phyloP scores from a whole-genome alignment of 441 rosid genomes.

The Eutrema salsugineum region DNA sequence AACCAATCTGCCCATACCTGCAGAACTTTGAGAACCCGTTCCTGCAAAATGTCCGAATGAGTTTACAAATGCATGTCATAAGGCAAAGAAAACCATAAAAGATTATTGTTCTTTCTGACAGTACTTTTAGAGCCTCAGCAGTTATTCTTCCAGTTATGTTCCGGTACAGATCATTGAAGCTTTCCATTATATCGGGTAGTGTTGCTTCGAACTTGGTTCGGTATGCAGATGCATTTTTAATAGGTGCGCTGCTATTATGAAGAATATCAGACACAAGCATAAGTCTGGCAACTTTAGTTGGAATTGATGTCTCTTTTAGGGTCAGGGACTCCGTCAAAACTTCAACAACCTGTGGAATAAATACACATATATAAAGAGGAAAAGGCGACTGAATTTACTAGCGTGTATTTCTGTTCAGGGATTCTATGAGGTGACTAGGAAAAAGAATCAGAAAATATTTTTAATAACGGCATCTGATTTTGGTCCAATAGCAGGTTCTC shows the following conservation, averaged over 20 bases:
- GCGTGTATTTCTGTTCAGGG: neutral
- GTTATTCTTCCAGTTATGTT: slow-evolving; percentile 98
- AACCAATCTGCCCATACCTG: slow-evolving; percentile 99
- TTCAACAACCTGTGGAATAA: slow-evolving; percentile 77
- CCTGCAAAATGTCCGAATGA: slow-evolving; percentile 46
- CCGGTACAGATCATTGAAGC: slow-evolving; percentile 94
- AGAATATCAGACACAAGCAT: slow-evolving; percentile 99
- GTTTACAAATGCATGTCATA: slow-evolving; percentile 1
- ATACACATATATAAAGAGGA: neutral
- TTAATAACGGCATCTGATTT: neutral
- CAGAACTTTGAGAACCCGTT: slow-evolving; percentile 94
- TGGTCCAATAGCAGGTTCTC: neutral
- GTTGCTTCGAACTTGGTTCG: slow-evolving; percentile 97
- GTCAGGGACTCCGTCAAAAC: slow-evolving; percentile 98
- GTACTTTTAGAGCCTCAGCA: slow-evolving; percentile 97
- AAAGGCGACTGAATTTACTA: neutral
- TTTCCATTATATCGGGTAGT: slow-evolving; percentile 95
- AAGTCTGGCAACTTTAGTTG: slow-evolving; percentile 98
- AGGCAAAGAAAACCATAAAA: slow-evolving; percentile 4
- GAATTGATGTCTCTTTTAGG: slow-evolving; percentile 94
- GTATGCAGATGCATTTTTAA: slow-evolving; percentile 99
- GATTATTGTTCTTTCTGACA: slow-evolving; percentile 8
- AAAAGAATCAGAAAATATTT: neutral
- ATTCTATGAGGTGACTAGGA: neutral
- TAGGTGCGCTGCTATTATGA: slow-evolving; percentile 98